A percentile compares a stretch with the other conserved stretches of the same genome.
Evolutionary conservation across 1,284 basidiomycete species (phyloP).

Genomic region (Fistulinella cinereoalba): DNA sequence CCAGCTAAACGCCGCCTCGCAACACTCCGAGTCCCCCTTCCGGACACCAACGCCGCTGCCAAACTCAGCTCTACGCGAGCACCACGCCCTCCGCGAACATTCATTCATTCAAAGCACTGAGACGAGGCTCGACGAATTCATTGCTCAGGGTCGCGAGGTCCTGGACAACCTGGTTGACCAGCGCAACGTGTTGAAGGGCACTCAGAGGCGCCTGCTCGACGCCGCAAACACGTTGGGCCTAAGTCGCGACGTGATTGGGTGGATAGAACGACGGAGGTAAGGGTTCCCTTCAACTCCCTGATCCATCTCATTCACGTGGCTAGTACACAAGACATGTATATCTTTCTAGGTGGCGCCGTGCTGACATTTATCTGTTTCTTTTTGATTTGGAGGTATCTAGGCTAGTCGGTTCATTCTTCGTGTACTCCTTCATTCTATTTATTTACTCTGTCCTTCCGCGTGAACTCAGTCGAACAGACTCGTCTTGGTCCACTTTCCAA

Average conservation of each 20-base stretch:
- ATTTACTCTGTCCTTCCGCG: not conserved
- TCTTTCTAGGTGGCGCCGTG: slow-evolving; percentile 80
- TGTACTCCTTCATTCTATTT: slow-evolving; percentile 1
- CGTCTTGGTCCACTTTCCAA: slow-evolving; percentile 11
- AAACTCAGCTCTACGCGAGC: slow-evolving; percentile 59
- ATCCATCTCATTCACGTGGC: slow-evolving; percentile 11
- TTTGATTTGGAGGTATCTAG: slow-evolving; percentile 86
- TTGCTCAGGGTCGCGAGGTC: slow-evolving; percentile 87
- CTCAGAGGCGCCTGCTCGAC: slow-evolving; percentile 77
- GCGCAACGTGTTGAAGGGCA: slow-evolving; percentile 88
- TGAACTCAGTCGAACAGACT: not conserved
- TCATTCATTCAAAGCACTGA: slow-evolving; percentile 83
- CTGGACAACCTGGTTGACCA: slow-evolving; percentile 90
- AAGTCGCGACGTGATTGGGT: slow-evolving; percentile 89
- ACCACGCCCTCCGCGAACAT: slow-evolving; percentile 82
- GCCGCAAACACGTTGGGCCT: slow-evolving; percentile 91
- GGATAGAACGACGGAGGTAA: slow-evolving; percentile 90
- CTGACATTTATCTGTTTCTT: slow-evolving; percentile 90
- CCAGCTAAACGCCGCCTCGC: slow-evolving; percentile 25
- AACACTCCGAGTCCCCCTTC: slow-evolving; percentile 73
- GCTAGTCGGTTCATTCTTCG: slow-evolving; percentile 42
- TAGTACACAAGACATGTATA: slow-evolving; percentile 88
- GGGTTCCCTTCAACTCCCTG: not conserved
- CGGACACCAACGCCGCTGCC: slow-evolving; percentile 54
- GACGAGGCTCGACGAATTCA: slow-evolving; percentile 79